These are phyloP conservation scores for Grosmannia huntii DNA, from an alignment of 2,329 filamentous ascomycete species.

Conservation along the genomic window DNA sequence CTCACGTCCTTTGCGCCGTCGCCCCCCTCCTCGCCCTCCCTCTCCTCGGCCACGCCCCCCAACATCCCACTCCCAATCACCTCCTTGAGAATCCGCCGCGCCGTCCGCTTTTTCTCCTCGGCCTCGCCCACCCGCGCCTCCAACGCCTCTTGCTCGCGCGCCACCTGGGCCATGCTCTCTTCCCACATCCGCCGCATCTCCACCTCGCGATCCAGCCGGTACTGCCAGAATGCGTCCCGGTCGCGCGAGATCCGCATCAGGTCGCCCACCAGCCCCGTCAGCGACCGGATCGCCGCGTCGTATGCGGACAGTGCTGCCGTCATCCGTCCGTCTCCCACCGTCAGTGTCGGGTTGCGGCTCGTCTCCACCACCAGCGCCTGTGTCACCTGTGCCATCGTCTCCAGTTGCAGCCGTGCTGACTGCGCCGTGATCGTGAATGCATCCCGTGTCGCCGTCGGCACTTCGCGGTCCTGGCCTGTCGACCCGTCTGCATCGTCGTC, in stretches of 20 bases:
- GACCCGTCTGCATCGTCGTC: slow-evolving; percentile 67
- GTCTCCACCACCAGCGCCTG: slow-evolving; percentile 65
- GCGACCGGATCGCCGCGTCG: slow-evolving; percentile 75
- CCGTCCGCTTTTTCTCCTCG: slow-evolving; percentile 77
- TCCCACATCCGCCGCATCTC: slow-evolving; percentile 96
- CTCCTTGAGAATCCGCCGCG: slow-evolving; percentile 80
- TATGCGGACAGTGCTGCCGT: slow-evolving; percentile 72
- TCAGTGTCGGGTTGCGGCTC: slow-evolving; percentile 52
- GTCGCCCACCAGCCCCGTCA: slow-evolving; percentile 75
- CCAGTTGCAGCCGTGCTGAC: slow-evolving; percentile 83
- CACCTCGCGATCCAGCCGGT: slow-evolving; percentile 78
- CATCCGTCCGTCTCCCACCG: slow-evolving; percentile 65
- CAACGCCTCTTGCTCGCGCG: slow-evolving; percentile 81
- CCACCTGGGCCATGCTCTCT: slow-evolving; percentile 97
- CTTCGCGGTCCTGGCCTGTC: slow-evolving; percentile 50
- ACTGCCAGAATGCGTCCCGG: slow-evolving; percentile 94
- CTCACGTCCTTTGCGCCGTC: not conserved
- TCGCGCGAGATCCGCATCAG: slow-evolving; percentile 86
- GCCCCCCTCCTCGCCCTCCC: slow-evolving; percentile 5
- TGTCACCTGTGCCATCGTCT: slow-evolving; percentile 77
- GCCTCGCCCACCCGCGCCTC: slow-evolving; percentile 80
- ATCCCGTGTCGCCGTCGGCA: slow-evolving; percentile 68
- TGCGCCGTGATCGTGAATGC: slow-evolving; percentile 96
- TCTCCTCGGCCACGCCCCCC: slow-evolving; percentile 21
- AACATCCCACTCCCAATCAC: slow-evolving; percentile 48